Percentiles rank a stretch among this genome's conserved stretches.
Evolutionary conservation across 78 protist genomes (phyloP).

Genomic region (Dictyostelium citrinum): DNA sequence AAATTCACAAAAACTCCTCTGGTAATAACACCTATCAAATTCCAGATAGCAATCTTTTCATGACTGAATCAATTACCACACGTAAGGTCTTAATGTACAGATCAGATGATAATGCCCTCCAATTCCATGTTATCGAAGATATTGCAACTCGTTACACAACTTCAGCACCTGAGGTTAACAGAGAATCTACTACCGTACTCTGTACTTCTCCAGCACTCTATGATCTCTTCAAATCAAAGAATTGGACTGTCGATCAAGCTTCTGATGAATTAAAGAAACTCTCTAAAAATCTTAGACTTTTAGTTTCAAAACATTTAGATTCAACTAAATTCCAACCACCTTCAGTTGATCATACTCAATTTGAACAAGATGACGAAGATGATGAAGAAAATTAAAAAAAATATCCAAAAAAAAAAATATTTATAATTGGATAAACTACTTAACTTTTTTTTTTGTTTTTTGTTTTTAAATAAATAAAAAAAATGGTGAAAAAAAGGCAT

Average conservation of each 20-base stretch:
- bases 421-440: neutral
- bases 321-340: neutral
- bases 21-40: conserved; percentile 36
- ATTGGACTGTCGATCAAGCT: conserved; percentile 37
- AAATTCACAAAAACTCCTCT: conserved; percentile 23
- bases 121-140: conserved; percentile 47
- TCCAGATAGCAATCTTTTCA: conserved; percentile 57
- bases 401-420: neutral
- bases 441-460: neutral
- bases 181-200: conserved; percentile 4
- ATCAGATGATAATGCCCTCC: conserved; percentile 2
- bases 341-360: neutral
- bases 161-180: conserved; percentile 31
- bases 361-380: conserved; percentile 8
- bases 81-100: conserved; percentile 59
- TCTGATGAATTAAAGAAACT: conserved; percentile 28
- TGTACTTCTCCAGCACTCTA: conserved; percentile 55
- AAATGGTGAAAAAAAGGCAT: too few relatives aligned
- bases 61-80: conserved; percentile 27
- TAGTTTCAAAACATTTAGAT: conserved; percentile 32
- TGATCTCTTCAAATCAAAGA: conserved; percentile 51
- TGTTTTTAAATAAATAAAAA: too few relatives aligned
- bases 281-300: conserved; percentile 38
- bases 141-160: conserved; percentile 62
- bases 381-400: neutral